Percentiles rank a stretch among this genome's conserved stretches.
phyloP scores from a whole-genome alignment of 495 filamentous ascomycete species.

The Penicilliopsis zonata region DNA sequence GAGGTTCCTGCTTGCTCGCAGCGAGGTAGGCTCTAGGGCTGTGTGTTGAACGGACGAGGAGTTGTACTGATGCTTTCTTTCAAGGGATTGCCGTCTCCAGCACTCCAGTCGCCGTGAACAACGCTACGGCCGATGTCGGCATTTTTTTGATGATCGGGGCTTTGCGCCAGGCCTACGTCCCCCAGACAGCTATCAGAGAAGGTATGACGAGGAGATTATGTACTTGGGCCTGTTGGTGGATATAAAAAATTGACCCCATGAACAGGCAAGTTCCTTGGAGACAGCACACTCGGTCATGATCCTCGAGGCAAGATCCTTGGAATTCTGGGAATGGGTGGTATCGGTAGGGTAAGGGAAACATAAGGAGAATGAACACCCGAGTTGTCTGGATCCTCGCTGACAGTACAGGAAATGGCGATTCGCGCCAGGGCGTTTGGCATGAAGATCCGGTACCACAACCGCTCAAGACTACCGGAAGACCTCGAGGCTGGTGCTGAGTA shows the following conservation, averaged over 20 bases:
- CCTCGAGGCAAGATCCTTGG: slow-evolving; percentile 63
- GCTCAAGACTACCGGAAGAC: slow-evolving; percentile 39
- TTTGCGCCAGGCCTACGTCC: slow-evolving; percentile 52
- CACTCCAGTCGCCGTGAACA: slow-evolving; percentile 55
- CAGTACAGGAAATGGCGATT: slow-evolving; percentile 49
- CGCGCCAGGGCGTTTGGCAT: slow-evolving; percentile 60
- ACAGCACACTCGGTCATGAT: slow-evolving; percentile 46
- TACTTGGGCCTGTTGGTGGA: slow-evolving; percentile 5
- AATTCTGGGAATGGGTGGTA: slow-evolving; percentile 80
- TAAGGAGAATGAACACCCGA: neutral
- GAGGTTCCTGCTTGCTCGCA: slow-evolving; percentile 57
- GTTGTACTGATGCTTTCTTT: neutral
- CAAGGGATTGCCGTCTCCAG: slow-evolving; percentile 52
- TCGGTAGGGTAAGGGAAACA: slow-evolving; percentile 38
- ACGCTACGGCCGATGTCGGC: slow-evolving; percentile 59
- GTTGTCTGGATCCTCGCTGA: neutral
- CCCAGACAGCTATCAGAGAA: slow-evolving; percentile 45
- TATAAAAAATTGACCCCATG: too few species aligned
- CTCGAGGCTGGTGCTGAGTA: slow-evolving; percentile 48
- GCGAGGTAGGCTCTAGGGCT: slow-evolving; percentile 21
- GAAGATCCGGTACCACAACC: slow-evolving; percentile 63
- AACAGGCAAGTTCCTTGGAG: slow-evolving; percentile 37
- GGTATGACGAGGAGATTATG: too few species aligned
- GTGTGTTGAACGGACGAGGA: neutral
- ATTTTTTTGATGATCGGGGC: slow-evolving; percentile 64